Evolutionary conservation across 108 stramenopile species (phyloP).

Genomic region (Pseudonitzschia multistriata): DNA sequence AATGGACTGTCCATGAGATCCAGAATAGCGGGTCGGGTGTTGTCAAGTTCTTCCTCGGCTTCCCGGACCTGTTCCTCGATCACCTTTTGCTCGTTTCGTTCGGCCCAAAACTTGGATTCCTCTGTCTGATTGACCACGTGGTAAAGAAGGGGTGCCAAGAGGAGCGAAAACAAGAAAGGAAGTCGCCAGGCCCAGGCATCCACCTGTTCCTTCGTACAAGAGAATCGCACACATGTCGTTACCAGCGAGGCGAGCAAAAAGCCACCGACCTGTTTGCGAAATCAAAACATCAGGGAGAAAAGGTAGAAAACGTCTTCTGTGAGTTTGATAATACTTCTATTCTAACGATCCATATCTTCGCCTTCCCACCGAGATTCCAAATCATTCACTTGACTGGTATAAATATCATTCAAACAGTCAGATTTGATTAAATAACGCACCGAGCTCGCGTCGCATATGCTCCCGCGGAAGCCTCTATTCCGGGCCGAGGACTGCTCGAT

Average conservation of each 20-base stretch:
- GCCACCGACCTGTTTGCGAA: slow-evolving; percentile 60
- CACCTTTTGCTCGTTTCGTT: slow-evolving; percentile 46
- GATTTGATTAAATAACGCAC: slow-evolving; percentile 20
- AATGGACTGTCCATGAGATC: slow-evolving; percentile 57
- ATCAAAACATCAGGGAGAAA: slow-evolving; percentile 3
- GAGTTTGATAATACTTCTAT: background rate
- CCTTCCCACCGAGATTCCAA: too few relatives aligned
- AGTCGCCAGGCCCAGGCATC: slow-evolving; percentile 76
- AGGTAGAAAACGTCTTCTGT: background rate
- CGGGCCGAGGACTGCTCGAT: slow-evolving; percentile 59
- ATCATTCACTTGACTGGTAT: background rate
- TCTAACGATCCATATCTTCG: too few relatives aligned
- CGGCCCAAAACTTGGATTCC: slow-evolving; percentile 61
- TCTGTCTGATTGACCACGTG: slow-evolving; percentile 51
- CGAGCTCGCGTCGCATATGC: slow-evolving; percentile 66
- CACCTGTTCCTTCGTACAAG: slow-evolving; percentile 61
- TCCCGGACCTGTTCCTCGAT: slow-evolving; percentile 47
- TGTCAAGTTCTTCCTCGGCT: slow-evolving; percentile 20
- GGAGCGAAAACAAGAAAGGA: slow-evolving; percentile 66
- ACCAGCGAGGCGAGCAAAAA: slow-evolving; percentile 62
- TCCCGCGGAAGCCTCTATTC: slow-evolving; percentile 62
- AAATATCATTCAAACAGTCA: background rate
- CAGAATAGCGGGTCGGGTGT: slow-evolving; percentile 39
- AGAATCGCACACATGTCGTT: slow-evolving; percentile 49
- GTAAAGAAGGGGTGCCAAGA: slow-evolving; percentile 55